Conservation (phyloP, 257 asterid genomes). For the Salvia rosmarinus region DNA sequence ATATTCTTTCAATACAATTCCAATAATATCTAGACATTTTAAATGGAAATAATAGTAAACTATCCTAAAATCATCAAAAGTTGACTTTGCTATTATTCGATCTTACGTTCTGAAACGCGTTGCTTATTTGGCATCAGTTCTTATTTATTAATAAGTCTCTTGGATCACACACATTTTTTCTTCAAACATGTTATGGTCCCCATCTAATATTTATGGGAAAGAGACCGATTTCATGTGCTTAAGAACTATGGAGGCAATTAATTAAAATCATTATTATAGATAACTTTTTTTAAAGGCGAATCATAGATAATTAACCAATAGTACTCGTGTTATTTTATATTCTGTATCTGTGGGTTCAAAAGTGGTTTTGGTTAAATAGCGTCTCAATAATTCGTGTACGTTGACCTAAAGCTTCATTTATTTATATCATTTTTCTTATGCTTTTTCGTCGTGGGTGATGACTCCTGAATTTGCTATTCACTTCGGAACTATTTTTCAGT, state of each 20-base stretch:
- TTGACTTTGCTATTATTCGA: neutral
- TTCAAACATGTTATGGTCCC: neutral
- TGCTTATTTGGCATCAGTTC: no score
- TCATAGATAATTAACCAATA: no score
- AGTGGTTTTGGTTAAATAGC: neutral
- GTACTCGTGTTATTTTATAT: no score
- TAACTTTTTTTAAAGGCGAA: no score
- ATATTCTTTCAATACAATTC: neutral
- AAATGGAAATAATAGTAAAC: neutral
- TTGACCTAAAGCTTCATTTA: constrained; percentile 9
- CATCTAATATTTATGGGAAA: neutral
- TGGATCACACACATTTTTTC: neutral
- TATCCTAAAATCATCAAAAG: neutral
- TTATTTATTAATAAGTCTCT: neutral
- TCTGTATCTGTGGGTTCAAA: neutral
- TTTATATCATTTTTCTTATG: neutral
- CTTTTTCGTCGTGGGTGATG: neutral
- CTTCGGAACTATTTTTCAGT: no score
- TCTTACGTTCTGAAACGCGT: neutral
- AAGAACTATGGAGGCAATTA: neutral
- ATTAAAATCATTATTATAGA: neutral
- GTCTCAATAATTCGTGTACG: neutral
- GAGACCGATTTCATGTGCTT: neutral
- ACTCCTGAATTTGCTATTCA: neutral
- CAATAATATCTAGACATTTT: neutral